These are phyloP conservation scores for Calophaca sinica DNA, from an alignment of 306 rosid species.

Conservation along the genomic window DNA sequence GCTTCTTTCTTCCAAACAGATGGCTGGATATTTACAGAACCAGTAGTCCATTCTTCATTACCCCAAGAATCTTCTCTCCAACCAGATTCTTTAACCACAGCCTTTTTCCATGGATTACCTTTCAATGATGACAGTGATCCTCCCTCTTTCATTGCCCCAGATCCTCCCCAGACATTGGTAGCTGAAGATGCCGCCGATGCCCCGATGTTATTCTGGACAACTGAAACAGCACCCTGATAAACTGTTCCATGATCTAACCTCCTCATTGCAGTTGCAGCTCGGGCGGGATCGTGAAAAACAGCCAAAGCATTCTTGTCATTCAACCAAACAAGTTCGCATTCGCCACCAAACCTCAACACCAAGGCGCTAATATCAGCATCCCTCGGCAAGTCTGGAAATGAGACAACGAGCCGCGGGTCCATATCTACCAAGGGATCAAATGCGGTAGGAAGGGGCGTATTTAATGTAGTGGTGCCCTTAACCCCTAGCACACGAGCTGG, in stretches of 20 bases:
- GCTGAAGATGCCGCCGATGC: conserved; percentile 53
- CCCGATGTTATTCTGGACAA: conserved; percentile 51
- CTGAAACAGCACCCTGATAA: conserved; percentile 79
- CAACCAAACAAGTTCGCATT: conserved; percentile 95
- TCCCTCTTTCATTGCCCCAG: conserved; percentile 59
- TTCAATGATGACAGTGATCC: conserved; percentile 54
- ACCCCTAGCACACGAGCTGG: conserved; percentile 82
- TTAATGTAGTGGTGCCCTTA: conserved; percentile 69
- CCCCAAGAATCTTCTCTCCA: conserved; percentile 85
- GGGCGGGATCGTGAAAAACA: conserved; percentile 83
- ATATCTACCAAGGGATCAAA: conserved; percentile 83
- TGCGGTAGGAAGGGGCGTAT: conserved; percentile 59
- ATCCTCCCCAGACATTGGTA: conserved; percentile 77
- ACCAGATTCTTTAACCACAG: conserved; percentile 62
- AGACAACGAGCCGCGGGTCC: conserved; percentile 95
- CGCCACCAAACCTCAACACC: conserved; percentile 94
- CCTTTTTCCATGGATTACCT: conserved; percentile 80
- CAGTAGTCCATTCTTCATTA: conserved; percentile 64
- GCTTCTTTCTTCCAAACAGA: conserved; percentile 79
- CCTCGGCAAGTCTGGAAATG: conserved; percentile 89
- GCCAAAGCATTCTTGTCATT: conserved; percentile 95
- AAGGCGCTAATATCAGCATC: conserved; percentile 88
- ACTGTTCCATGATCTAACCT: conserved; percentile 86
- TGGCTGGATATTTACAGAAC: conserved; percentile 60
- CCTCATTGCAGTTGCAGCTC: conserved; percentile 98